A percentile compares a stretch with the other conserved stretches of the same genome.
phyloP scores from a whole-genome alignment of 805 yeast species.

The Scheffersomyces stipitis region DNA sequence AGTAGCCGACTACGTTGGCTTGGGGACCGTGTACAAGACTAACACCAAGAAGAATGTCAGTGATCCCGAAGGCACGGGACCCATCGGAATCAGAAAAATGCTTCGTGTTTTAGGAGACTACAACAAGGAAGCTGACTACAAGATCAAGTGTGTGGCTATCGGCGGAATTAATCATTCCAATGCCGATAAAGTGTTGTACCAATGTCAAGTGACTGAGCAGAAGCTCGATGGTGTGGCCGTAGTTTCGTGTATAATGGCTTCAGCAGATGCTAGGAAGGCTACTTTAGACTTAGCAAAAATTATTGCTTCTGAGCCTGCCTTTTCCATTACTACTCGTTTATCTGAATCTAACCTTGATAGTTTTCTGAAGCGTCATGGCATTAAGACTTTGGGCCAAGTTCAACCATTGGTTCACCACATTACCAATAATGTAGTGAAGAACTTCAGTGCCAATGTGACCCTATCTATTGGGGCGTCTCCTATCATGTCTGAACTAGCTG shows the following conservation, averaged over 20 bases:
- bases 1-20: constrained; percentile 77
- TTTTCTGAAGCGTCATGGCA: too few relatives aligned
- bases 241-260: constrained; percentile 82
- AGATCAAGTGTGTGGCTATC: constrained; percentile 67
- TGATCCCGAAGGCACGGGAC: constrained; percentile 58
- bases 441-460: constrained; percentile 83
- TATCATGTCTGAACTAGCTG: constrained; percentile 74
- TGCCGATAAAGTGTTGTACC: constrained; percentile 55
- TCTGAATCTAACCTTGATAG: neutral
- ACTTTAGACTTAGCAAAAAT: constrained; percentile 38
- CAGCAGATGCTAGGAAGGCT: constrained; percentile 50
- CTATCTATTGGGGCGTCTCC: constrained; percentile 86
- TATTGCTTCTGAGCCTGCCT: constrained; percentile 23
- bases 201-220: constrained; percentile 45
- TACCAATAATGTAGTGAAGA: constrained; percentile 85
- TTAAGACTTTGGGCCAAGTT: neutral
- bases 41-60: constrained; percentile 58
- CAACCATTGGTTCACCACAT: constrained; percentile 81
- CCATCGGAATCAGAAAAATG: constrained; percentile 59
- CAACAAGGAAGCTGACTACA: constrained; percentile 24
- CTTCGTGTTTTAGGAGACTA: constrained; percentile 42
- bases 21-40: constrained; percentile 79
- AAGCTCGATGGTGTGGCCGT: constrained; percentile 81
- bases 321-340: constrained; percentile 2
- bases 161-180: constrained; percentile 75